Evolutionary conservation across 495 filamentous ascomycete genomes (phyloP), one percentile per base, ranked within the genome.

Genomic region (Aspergillus baeticus): DNA sequence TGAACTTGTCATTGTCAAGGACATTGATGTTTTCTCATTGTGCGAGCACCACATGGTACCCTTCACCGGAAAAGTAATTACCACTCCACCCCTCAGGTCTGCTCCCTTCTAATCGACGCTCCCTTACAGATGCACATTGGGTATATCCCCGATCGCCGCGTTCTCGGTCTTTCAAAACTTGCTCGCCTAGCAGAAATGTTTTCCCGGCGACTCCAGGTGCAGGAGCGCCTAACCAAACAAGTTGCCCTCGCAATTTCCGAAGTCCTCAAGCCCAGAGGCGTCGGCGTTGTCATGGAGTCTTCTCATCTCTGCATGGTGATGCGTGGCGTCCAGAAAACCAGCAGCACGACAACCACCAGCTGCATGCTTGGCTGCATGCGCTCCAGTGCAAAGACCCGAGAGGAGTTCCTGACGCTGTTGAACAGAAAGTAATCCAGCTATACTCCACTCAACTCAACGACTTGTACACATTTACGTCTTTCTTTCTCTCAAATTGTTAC

Each of bases 271-370:
- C 94, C 94, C n/a, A 67, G 71, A 5, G 94, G 95, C 37, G 93
- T 98, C 4, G 93, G 88, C 20, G 92, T 98, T 8, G 92, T 98
- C 45, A 96, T 98, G 88, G 95, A 98, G 66, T 93, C 90, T 29
- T 90, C 87, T 61, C 94, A 98, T 75, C 79, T 98, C n/a, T 98
- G 94, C 78, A 98, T 97, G 92, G 93, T 96, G 10, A 94, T 94
- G 90, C 81, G 92, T 20, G 92, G 92, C 1, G 91, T 97, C 22
- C 82, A 96, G 68, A 97, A 99, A 78, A 89, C 90, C 6, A 83
- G 83, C 39, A 86, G 88, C 42, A 89, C 79, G 13, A 98, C 95
- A 10, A 93, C 91, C 23, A 98, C 94, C 31, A 97, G 92, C 72
- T 97, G 93, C 65, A 96, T 98, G 79, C 80, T 97, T 22, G 95